Evolutionary conservation across 2,329 filamentous ascomycete species (phyloP).

Genomic region (Fusarium verticillioides): DNA sequence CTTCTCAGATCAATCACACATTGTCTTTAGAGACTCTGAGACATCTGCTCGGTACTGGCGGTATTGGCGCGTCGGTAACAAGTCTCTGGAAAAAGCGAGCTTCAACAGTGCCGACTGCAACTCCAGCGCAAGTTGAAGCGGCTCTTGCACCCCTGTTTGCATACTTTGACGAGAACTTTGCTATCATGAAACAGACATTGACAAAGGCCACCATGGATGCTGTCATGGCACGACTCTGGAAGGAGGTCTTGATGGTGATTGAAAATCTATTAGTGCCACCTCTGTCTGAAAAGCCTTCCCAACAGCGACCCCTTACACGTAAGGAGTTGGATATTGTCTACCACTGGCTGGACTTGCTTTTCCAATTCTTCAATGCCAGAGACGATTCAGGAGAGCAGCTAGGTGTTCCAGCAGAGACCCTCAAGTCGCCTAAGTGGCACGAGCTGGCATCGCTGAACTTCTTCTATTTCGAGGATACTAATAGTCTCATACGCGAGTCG

Average conservation of each 20-base stretch:
- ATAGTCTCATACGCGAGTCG: conserved; percentile 92
- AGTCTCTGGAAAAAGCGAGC: conserved; percentile 73
- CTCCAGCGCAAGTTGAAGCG: conserved; percentile 79
- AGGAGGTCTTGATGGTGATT: conserved; percentile 92
- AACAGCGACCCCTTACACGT: conserved; percentile 83
- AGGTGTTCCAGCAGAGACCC: conserved; percentile 88
- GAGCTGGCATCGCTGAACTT: conserved; percentile 96
- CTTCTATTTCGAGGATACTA: conserved; percentile 96
- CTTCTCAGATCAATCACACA: conserved; percentile 90
- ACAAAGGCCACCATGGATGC: conserved; percentile 97
- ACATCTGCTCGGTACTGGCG: conserved; percentile 75
- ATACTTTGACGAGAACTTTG: conserved; percentile 99
- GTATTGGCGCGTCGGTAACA: conserved; percentile 77
- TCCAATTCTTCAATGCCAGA: conserved; percentile 93
- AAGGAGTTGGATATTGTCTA: conserved; percentile 95
- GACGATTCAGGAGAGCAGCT: conserved; percentile 86
- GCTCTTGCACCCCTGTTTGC: conserved; percentile 86
- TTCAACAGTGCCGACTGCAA: conserved; percentile 67
- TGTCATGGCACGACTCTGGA: conserved; percentile 98
- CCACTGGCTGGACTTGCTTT: conserved; percentile 90
- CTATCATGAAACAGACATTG: conserved; percentile 97
- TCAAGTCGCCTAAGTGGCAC: conserved; percentile 98
- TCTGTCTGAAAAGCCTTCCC: conserved; percentile 91
- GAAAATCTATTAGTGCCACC: conserved; percentile 92
- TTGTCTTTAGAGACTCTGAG: conserved; percentile 85